These are phyloP conservation scores for Gomphus bonarii DNA, from an alignment of 1,284 basidiomycete species.

Conservation along the genomic window DNA sequence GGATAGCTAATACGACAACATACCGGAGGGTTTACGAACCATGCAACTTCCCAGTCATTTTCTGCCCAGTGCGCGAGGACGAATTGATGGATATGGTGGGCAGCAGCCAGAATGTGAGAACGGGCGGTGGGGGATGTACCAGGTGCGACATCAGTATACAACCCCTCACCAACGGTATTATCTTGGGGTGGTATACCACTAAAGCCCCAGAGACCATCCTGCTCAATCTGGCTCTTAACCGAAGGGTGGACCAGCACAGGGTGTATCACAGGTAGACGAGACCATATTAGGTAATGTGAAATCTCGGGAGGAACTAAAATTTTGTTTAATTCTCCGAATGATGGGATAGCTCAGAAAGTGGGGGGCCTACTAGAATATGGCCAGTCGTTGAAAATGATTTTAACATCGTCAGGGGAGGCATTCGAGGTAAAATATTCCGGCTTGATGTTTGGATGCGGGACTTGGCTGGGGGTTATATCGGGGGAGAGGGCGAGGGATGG, in stretches of 20 bases:
- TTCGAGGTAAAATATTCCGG: constrained; percentile 55
- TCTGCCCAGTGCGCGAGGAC: constrained; percentile 56
- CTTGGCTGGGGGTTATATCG: constrained; percentile 1
- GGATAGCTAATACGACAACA: constrained; percentile 18
- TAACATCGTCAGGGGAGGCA: constrained; percentile 46
- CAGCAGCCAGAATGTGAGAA: constrained; percentile 1
- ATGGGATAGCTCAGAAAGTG: constrained; percentile 3
- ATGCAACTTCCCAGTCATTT: constrained; percentile 68
- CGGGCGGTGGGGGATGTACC: constrained; percentile 3
- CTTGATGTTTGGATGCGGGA: constrained; percentile 16
- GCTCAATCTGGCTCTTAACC: constrained; percentile 33
- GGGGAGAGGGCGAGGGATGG: constrained; percentile 18
- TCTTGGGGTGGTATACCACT: constrained; percentile 35
- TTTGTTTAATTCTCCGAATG: not conserved
- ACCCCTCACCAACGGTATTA: not conserved
- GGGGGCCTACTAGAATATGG: constrained; percentile 60
- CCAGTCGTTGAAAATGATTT: constrained; percentile 75
- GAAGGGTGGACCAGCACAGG: constrained; percentile 32
- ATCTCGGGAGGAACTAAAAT: constrained; percentile 54
- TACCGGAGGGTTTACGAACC: constrained; percentile 80
- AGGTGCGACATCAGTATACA: constrained; percentile 6
- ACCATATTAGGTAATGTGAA: constrained; percentile 72
- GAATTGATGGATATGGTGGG: constrained; percentile 30
- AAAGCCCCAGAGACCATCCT: constrained; percentile 71
- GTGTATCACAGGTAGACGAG: constrained; percentile 58